These are phyloP conservation scores for Hymenoscyphus linearis DNA, from an alignment of 2,329 filamentous ascomycete species.

Conservation along the genomic window DNA sequence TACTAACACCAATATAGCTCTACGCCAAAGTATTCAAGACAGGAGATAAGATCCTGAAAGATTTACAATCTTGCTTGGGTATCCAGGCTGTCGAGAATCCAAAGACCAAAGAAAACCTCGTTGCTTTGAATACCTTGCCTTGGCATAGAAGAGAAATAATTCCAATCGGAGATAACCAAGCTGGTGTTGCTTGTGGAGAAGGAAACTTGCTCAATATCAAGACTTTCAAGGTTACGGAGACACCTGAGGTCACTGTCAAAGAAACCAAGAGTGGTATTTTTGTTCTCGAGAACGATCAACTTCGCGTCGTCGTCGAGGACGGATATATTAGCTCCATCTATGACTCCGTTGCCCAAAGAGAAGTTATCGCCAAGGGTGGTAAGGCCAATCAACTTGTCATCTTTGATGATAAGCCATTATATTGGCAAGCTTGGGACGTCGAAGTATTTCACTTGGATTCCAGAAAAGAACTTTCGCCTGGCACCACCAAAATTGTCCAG, in stretches of 20 bases:
- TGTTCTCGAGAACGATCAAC: conserved; percentile 71
- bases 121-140: conserved; percentile 78
- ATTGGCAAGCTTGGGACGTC: conserved; percentile 98
- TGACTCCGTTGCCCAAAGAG: conserved; percentile 67
- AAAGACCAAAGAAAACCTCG: conserved; percentile 41
- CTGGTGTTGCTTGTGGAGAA: conserved; percentile 51
- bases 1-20: conserved; percentile 45
- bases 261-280: conserved; percentile 58
- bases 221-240: conserved; percentile 42
- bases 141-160: conserved; percentile 78
- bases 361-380: conserved; percentile 66
- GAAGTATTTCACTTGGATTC: conserved; percentile 94
- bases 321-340: conserved; percentile 82
- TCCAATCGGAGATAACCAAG: conserved; percentile 48
- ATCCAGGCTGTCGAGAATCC: conserved; percentile 44
- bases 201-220: conserved; percentile 49
- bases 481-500: conserved; percentile 66
- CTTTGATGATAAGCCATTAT: conserved; percentile 94
- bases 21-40: conserved; percentile 79
- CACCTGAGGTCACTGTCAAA: conserved; percentile 47
- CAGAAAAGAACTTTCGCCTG: conserved; percentile 66
- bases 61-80: conserved; percentile 63
- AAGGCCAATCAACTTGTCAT: conserved; percentile 90
- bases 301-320: conserved; percentile 65
- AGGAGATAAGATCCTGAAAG: conserved; percentile 65